phyloP scores from a whole-genome alignment of 192 early-diverging fungal genomes.

The Podila verticillata region DNA sequence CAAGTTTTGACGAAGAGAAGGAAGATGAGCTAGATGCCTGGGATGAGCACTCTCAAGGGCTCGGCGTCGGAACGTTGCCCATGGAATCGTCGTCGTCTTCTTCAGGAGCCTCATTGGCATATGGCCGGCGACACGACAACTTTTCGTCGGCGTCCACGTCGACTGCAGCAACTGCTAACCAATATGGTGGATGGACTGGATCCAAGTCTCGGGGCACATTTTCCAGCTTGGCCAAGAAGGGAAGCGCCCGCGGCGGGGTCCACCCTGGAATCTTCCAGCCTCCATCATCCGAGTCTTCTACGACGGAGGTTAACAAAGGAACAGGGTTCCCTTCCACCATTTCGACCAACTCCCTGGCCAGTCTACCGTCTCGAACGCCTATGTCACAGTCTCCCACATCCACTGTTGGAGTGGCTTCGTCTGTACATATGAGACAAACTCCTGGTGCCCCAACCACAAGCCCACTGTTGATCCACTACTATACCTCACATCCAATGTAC shows the following conservation, averaged over 20 bases:
- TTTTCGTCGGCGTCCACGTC: conserved; percentile 3
- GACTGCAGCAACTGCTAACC: background rate
- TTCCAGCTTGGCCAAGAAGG: conserved; percentile 34
- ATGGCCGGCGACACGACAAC: background rate
- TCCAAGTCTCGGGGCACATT: conserved; percentile 29
- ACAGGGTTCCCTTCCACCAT: background rate
- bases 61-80: conserved; percentile 24
- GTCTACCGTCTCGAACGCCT: conserved; percentile 17
- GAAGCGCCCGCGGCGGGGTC: conserved; percentile 13
- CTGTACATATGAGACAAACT: background rate
- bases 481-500: conserved; percentile 52
- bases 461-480: conserved; percentile 42
- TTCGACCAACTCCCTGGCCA: conserved; percentile 11
- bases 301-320: background rate
- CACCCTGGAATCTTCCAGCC: conserved; percentile 22
- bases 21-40: conserved; percentile 45
- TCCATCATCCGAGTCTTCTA: background rate
- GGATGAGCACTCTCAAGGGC: conserved; percentile 38
- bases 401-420: conserved; percentile 2
- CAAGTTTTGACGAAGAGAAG: conserved; percentile 20
- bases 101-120: background rate
- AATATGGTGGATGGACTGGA: conserved; percentile 3
- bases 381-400: conserved; percentile 22
- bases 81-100: conserved; percentile 6
- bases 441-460: conserved; percentile 6